These are phyloP conservation scores for Kwoniella shivajii DNA, from an alignment of 1,284 basidiomycete genomes.

Conservation along the genomic window DNA sequence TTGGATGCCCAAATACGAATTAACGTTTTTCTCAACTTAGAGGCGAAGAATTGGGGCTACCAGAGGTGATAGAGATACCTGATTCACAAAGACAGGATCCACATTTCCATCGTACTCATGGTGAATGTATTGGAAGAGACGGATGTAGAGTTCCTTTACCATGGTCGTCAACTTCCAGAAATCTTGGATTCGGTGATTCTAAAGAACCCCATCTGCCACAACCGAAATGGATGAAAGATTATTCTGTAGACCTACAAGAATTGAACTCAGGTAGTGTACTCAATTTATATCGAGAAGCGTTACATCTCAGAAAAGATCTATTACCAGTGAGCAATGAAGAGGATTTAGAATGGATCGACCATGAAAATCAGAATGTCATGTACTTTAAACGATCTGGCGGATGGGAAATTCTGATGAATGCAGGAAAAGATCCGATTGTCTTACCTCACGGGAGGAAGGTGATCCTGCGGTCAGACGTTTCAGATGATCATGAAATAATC, in stretches of 20 bases:
- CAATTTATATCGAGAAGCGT: slow-evolving; percentile 38
- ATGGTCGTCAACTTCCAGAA: slow-evolving; percentile 20
- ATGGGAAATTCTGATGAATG: slow-evolving; percentile 45
- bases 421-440: slow-evolving; percentile 21
- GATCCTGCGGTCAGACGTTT: slow-evolving; percentile 18
- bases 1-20: neutral
- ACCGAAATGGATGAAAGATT: slow-evolving; percentile 34
- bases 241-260: slow-evolving; percentile 36
- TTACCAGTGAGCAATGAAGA: slow-evolving; percentile 34
- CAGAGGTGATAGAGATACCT: slow-evolving; percentile 43
- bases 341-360: slow-evolving; percentile 40
- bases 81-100: slow-evolving; percentile 43
- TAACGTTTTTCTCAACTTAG: slow-evolving; percentile 5
- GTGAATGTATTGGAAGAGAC: slow-evolving; percentile 41
- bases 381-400: slow-evolving; percentile 41
- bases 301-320: slow-evolving; percentile 31
- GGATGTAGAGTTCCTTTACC: slow-evolving; percentile 46
- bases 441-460: slow-evolving; percentile 36
- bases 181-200: slow-evolving; percentile 37
- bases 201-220: slow-evolving; percentile 37
- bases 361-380: slow-evolving; percentile 21
- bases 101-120: slow-evolving; percentile 40
- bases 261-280: slow-evolving; percentile 32
- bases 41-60: slow-evolving; percentile 48
- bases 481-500: slow-evolving; percentile 16